Evolutionary conservation across 169 alveolate genomes (phyloP), one percentile per base, ranked within the genome.

Genomic region (Plasmodium ovale): DNA sequence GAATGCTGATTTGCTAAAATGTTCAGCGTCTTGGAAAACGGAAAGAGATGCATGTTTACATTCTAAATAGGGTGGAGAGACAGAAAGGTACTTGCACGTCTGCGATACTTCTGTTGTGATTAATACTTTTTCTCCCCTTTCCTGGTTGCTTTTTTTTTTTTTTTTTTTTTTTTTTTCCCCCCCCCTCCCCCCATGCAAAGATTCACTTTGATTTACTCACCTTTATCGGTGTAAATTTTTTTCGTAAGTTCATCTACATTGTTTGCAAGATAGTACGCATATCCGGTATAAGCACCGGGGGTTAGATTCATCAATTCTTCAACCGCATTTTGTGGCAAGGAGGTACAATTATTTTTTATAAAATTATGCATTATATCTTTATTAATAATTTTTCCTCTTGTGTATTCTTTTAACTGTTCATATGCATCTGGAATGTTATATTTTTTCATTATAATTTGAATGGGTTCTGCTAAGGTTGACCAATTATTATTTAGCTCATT

Each of bases 381-480:
- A 25, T 59, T 27, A 27, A 92, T 59, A 47, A 23, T n/a, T 33
- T 70, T 70, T n/a, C 93, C 93, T 42, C 95, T 67, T 2, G 95
- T 92, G 49, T 87, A 92, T 7, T 59, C 29, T 69, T 91, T 87
- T 56, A 94, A 90, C 47, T 92, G 84, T 64, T 94, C 96, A 89
- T 89, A 94, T 1, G 94, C 95, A 62, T 88, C 74, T 27, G 65
- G 31, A 49, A 74, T 87, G 23, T 94, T 94, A 72, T 47, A 94
- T 92, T 95, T 95, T 89, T 98, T 92, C 96, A 98, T 93, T 6
- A 96, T 90, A 29, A 97, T 94, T 87, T 98, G 97, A 16, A 96
- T 93, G 0, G 99, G 99, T 89, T 98, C 99, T 33, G 99, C 98
- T 10, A 98, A 93, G 0, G 97, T 94, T 65, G 95, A 98, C 98